Evolutionary conservation across 2,329 filamentous ascomycete genomes (phyloP), one percentile per base, ranked within the genome.

Genomic region (Atkinsonella texensis): DNA sequence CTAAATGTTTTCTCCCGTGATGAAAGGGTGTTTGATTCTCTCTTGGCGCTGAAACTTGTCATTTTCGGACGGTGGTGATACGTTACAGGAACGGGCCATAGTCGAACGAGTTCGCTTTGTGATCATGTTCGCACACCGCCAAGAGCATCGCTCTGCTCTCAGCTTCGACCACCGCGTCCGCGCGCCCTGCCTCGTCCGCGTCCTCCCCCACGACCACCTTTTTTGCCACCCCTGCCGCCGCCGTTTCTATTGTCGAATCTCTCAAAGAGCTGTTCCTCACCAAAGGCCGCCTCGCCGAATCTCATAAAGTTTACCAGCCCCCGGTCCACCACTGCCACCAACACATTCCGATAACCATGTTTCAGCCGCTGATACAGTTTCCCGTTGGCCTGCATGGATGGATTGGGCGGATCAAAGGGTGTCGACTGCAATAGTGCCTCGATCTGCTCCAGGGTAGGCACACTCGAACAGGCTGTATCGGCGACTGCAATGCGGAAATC

Each of bases 271-370:
- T 70, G 80, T 66, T 95, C 89, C 55, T 81, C 77, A 0, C 76
- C 84, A 68, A 96, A 96, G 1, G 83, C 84, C 11, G 82, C 83
- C 70, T 97, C 89, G 1, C 79, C 81, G 53, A 96, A 76, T 23
- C 87, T 74, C 61, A 96, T 74, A 64, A 91, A 97, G 65, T 91
- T 97, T 45, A 90, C 85, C 20, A 97, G 76, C 0, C 93, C 93
- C 56, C 89, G 80, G 64, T 97, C 93, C 35, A 96, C 89, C 2
- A 97, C 79, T 0, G 90, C 93, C 23, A 98, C 65, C 35, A 96
- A 74, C 33, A 93, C 86, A 66, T 88, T 93, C 57, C 88, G 79
- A 65, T 85, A 83, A 1, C 89, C 93, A 61, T 95, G 83, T 67
- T 89, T 91, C 56, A 97, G 70, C 53, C 87, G 81, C 61, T 84